phyloP scores from a whole-genome alignment of 352 stramenopile species.

The Phytophthora kernoviae region DNA sequence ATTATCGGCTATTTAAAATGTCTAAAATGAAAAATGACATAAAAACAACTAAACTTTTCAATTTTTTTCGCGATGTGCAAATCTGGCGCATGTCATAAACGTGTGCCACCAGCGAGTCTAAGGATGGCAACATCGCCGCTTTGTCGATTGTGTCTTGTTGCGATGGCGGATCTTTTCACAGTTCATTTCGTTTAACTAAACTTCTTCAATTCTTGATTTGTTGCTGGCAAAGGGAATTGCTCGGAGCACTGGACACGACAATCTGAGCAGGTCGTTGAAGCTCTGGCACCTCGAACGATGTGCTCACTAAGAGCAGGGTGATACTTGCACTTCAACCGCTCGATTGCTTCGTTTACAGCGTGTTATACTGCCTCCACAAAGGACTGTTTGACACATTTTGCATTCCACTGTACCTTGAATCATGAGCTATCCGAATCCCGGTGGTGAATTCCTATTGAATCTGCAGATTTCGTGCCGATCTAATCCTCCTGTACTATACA shows the following conservation, averaged over 20 bases:
- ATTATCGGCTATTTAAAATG: too few species aligned
- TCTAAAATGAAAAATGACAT: too few species aligned
- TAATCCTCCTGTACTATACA: too few species aligned
- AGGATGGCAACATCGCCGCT: neutral
- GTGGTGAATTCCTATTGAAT: neutral
- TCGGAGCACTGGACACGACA: neutral
- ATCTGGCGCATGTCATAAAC: neutral
- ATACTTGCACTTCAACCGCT: constrained; percentile 1
- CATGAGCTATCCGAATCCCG: constrained; percentile 5
- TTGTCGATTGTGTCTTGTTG: neutral
- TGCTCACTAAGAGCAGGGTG: neutral
- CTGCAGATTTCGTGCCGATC: too few species aligned
- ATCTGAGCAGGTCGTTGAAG: neutral
- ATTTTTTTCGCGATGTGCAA: neutral
- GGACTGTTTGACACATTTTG: too few species aligned
- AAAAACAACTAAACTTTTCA: too few species aligned
- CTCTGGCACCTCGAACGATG: too few species aligned
- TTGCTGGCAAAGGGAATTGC: neutral
- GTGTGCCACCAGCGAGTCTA: neutral
- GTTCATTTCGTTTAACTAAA: too few species aligned
- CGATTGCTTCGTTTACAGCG: neutral
- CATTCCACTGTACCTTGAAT: too few species aligned
- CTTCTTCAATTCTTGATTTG: neutral
- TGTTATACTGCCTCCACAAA: neutral
- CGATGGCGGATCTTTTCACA: neutral